Conservation (phyloP, 768 basidiomycete species). For the Mycena vitilis region DNA sequence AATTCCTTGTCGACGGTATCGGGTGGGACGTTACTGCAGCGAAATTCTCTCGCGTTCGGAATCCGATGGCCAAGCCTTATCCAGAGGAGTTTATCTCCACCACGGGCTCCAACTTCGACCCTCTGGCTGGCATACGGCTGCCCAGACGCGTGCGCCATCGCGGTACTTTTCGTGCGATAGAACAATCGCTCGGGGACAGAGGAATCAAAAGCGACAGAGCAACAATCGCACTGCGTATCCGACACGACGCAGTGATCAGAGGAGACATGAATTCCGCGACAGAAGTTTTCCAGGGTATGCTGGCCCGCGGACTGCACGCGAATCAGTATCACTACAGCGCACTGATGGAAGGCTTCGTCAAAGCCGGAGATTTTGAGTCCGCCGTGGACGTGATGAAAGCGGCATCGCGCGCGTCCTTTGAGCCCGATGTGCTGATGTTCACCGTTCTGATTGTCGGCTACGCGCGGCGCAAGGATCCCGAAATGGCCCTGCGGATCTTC, state of each 20-base stretch:
- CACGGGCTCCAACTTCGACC: constrained; percentile 55
- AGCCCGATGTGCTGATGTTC: constrained; percentile 75
- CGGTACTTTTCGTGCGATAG: constrained; percentile 52
- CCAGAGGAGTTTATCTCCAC: constrained; percentile 39
- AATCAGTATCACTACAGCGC: constrained; percentile 79
- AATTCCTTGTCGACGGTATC: constrained; percentile 52
- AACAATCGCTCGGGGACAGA: constrained; percentile 60
- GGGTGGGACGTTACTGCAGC: constrained; percentile 61
- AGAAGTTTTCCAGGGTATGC: constrained; percentile 66
- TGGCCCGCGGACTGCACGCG: constrained; percentile 76
- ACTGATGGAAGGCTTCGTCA: constrained; percentile 80
- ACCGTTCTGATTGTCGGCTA: constrained; percentile 82
- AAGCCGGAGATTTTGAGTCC: constrained; percentile 65
- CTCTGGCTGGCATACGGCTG: constrained; percentile 58
- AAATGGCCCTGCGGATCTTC: constrained; percentile 65
- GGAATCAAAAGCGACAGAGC: constrained; percentile 66
- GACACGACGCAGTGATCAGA: constrained; percentile 67
- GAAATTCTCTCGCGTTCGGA: constrained; percentile 49
- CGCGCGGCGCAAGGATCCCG: constrained; percentile 68
- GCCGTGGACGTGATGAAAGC: constrained; percentile 69
- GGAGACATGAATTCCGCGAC: constrained; percentile 63
- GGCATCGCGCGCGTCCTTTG: constrained; percentile 60
- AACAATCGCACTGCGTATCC: constrained; percentile 71
- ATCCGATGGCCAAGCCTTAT: constrained; percentile 24
- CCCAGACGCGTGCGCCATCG: constrained; percentile 45